Evolutionary conservation across 2,329 filamentous ascomycete genomes (phyloP).

Genomic region (Lachnellula hyalina): DNA sequence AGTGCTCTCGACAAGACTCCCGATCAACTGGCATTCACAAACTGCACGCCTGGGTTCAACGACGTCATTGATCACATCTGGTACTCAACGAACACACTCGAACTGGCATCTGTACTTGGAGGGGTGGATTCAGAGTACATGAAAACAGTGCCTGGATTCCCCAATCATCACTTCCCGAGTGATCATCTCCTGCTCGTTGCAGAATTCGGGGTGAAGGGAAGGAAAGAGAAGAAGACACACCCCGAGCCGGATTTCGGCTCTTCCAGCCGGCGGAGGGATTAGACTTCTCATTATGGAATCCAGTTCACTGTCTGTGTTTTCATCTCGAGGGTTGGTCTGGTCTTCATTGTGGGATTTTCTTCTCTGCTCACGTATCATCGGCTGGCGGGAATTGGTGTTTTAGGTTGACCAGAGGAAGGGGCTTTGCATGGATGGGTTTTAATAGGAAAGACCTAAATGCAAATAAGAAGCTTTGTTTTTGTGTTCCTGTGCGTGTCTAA

Average conservation of each 20-base stretch:
- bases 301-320: conserved; percentile 6
- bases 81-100: conserved; percentile 78
- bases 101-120: conserved; percentile 61
- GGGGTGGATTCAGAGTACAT: conserved; percentile 69
- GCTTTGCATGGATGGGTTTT: neutral
- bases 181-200: conserved; percentile 66
- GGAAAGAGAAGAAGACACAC: conserved; percentile 40
- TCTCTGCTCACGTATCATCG: conserved; percentile 17
- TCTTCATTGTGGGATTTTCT: conserved; percentile 10
- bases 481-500: conserved; percentile 1
- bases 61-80: conserved; percentile 96
- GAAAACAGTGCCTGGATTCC: conserved; percentile 65
- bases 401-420: neutral
- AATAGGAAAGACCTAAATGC: conserved; percentile 5
- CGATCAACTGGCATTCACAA: conserved; percentile 86
- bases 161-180: conserved; percentile 70
- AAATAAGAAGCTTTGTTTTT: conserved; percentile 3
- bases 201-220: conserved; percentile 64
- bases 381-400: conserved; percentile 18
- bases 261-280: conserved; percentile 23
- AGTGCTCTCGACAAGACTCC: conserved; percentile 73
- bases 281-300: conserved; percentile 4
- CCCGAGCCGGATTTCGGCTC: conserved; percentile 31
- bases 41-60: conserved; percentile 90
- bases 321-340: conserved; percentile 2